A percentile compares a stretch with the other conserved stretches of the same genome.
Conservation (phyloP, 306 rosid species). For the Echinosophora koreensis region DNA sequence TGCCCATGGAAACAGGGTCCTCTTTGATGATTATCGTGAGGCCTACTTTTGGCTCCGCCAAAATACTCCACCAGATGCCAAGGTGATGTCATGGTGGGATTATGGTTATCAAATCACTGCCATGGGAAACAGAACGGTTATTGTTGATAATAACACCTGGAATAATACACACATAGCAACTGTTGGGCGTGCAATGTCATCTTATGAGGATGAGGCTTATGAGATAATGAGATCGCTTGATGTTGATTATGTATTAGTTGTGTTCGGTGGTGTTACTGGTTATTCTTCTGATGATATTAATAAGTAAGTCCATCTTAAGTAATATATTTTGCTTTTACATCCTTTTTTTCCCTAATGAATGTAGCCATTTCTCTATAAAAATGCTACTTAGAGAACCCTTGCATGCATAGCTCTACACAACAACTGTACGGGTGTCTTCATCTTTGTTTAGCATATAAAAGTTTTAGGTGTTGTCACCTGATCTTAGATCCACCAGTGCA, state of each 20-base stretch:
- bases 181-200: conserved; percentile 99
- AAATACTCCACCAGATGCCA: conserved; percentile 95
- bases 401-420: conserved; percentile 16
- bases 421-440: conserved; percentile 23
- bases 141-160: conserved; percentile 99
- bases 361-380: conserved; percentile 15
- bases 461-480: conserved; percentile 4
- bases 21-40: conserved; percentile 98
- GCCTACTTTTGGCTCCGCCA: conserved; percentile 99
- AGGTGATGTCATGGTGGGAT: conserved; percentile 99
- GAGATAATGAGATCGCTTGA: conserved; percentile 95
- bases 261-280: conserved; percentile 98
- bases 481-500: conserved; percentile 12
- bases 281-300: conserved; percentile 99
- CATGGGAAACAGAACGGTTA: conserved; percentile 99
- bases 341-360: conserved; percentile 25
- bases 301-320: conserved; percentile 72
- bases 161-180: conserved; percentile 99
- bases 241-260: conserved; percentile 95
- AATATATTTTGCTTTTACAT: conserved; percentile 29
- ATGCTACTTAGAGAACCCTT: conserved; percentile 8
- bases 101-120: conserved; percentile 99
- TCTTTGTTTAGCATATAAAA: conserved; percentile 35
- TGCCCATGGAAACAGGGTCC: conserved; percentile 94
- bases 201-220: conserved; percentile 96